Percentiles rank a stretch among this genome's conserved stretches.
These are phyloP conservation scores for Globisporangium sylvaticum DNA, from an alignment of 352 stramenopile genomes.

Conservation along the genomic window DNA sequence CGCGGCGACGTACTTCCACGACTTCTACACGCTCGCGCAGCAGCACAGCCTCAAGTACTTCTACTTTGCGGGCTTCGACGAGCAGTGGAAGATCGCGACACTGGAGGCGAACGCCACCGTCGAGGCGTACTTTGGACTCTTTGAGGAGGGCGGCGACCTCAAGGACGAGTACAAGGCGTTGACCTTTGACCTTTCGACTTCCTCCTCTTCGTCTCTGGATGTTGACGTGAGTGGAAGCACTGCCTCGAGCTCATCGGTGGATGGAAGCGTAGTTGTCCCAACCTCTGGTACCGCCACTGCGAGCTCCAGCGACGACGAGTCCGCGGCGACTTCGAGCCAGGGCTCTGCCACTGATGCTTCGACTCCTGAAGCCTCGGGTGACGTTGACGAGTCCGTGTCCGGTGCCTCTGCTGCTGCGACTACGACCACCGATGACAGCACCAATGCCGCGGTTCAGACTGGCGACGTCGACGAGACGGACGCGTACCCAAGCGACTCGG, in stretches of 20 bases:
- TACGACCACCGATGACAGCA: too few relatives aligned
- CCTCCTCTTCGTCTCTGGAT: background rate
- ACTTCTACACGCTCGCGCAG: slow-evolving; percentile 16
- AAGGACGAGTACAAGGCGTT: slow-evolving; percentile 40
- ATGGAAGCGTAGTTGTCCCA: background rate
- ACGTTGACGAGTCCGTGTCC: too few relatives aligned
- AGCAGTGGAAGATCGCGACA: slow-evolving; percentile 48
- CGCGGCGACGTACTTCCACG: too few relatives aligned
- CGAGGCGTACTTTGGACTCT: slow-evolving; percentile 71
- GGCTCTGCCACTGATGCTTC: too few relatives aligned
- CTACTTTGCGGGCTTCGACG: slow-evolving; percentile 44
- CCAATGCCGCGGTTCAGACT: background rate
- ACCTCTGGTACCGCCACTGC: background rate
- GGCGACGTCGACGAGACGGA: background rate
- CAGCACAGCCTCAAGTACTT: slow-evolving; percentile 48
- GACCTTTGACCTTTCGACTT: slow-evolving; percentile 24
- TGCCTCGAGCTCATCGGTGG: too few relatives aligned
- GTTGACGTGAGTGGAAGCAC: background rate
- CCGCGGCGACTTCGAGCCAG: too few relatives aligned
- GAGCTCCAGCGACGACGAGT: too few relatives aligned
- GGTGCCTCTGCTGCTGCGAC: too few relatives aligned
- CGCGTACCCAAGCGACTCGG: background rate
- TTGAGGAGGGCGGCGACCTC: slow-evolving; percentile 39
- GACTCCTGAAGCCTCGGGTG: too few relatives aligned
- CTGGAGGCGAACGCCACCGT: slow-evolving; percentile 50